A percentile compares a stretch with the other conserved stretches of the same genome.
Conservation (phyloP, 805 yeast genomes). For the Saccharomycopsis capsularis region DNA sequence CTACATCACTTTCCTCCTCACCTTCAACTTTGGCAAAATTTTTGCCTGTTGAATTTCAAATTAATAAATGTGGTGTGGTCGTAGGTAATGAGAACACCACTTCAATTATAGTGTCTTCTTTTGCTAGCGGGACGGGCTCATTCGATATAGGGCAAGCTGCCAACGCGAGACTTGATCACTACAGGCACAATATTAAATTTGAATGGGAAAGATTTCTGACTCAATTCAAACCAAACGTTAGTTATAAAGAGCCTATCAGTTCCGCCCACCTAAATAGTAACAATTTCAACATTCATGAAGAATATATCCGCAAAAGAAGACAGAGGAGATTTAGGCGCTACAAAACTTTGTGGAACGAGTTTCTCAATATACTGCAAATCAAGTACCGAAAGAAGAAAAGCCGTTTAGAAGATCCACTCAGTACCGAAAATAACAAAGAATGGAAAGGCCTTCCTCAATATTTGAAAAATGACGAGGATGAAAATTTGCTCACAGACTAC, state of each 20-base stretch:
- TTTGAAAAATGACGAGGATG: constrained; percentile 33
- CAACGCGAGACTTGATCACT: constrained; percentile 46
- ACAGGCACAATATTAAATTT: constrained; percentile 39
- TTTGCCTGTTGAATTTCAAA: constrained; percentile 57
- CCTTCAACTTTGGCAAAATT: constrained; percentile 22
- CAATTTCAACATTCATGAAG: constrained; percentile 27
- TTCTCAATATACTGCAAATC: constrained; percentile 25
- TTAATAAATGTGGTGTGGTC: constrained; percentile 65
- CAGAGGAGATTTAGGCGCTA: constrained; percentile 16
- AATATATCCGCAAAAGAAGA: constrained; percentile 21
- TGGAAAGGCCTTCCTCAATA: constrained; percentile 84
- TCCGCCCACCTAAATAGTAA: constrained; percentile 22
- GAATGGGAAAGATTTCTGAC: constrained; percentile 48
- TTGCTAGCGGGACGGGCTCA: constrained; percentile 44
- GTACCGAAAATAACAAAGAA: neutral
- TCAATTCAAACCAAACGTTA: constrained; percentile 62
- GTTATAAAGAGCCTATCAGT: constrained; percentile 39
- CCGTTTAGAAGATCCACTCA: neutral
- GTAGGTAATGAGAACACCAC: constrained; percentile 78
- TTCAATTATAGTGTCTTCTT: constrained; percentile 59
- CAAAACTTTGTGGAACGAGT: constrained; percentile 22
- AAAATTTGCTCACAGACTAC: constrained; percentile 28
- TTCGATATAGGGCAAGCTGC: constrained; percentile 49
- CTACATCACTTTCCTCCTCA: constrained; percentile 4
- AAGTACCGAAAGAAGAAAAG: neutral